These are phyloP conservation scores for Toxoplasma gondii DNA, from an alignment of 169 alveolate species.

Conservation along the genomic window DNA sequence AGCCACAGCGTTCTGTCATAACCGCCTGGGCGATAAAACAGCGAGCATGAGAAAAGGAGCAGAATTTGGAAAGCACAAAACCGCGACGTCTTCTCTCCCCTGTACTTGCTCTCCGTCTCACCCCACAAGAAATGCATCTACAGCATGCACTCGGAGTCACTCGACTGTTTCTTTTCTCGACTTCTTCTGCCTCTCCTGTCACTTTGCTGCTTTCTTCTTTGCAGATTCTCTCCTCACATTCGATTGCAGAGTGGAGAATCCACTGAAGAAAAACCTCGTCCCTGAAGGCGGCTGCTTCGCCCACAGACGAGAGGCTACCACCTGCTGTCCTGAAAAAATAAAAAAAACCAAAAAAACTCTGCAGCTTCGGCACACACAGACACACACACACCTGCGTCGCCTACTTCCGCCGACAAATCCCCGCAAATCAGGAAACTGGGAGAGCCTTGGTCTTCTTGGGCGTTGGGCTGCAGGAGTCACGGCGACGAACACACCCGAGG, in stretches of 20 bases:
- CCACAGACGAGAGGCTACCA: not conserved
- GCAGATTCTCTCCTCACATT: not conserved
- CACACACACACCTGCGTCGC: no score
- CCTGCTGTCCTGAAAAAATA: not conserved
- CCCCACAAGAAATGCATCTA: no score
- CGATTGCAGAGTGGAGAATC: slow-evolving; percentile 6
- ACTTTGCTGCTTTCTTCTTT: not conserved
- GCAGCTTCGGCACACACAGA: not conserved
- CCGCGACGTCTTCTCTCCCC: not conserved
- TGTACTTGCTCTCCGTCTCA: no score
- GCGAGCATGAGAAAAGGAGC: not conserved
- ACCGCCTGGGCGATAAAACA: not conserved
- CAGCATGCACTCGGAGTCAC: no score
- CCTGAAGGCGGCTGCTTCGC: not conserved
- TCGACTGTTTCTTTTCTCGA: no score
- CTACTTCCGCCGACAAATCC: no score
- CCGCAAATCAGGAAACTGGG: no score
- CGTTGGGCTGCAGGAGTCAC: no score
- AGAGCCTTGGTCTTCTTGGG: no score
- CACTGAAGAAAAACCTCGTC: slow-evolving; percentile 2
- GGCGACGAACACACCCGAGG: not conserved
- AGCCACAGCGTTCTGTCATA: slow-evolving; percentile 25
- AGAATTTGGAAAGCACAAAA: not conserved
- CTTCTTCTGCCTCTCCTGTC: not conserved
- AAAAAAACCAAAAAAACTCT: not conserved